Evolutionary conservation across 257 asterid genomes (phyloP), one percentile per base, ranked within the genome.

Genomic region (Solanum rostratum): DNA sequence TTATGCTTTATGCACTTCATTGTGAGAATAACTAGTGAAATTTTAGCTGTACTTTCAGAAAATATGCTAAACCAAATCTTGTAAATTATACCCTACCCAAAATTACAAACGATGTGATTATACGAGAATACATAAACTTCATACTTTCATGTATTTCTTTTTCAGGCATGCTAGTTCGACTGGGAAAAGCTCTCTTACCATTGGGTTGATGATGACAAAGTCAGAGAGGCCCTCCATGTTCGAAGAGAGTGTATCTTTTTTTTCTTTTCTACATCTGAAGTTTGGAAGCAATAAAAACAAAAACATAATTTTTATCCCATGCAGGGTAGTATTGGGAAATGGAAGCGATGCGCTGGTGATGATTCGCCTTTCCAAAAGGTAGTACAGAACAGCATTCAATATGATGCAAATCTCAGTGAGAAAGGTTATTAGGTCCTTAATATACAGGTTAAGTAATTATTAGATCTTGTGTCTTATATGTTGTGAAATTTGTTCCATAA

Each of bases 351-450:
- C 13, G 19, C 69, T 60, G 69, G 37, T 11, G 37, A 60, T 60
- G 69, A 33, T 22, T 60, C 22, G 69, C 37, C 37, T 60, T 80
- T 24, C 22, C 49, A 15, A 52, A 27, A 22, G 39, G 14, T 18
- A n/a, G 41, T 54, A 3, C 1, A 7, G 5, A 63, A 54, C 50
- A 54, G 10, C 43, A 15, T 80, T 2, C 68, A 46, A 3, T 54
- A 80, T 41, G 70, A 80, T 49, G 33, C 20, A 80, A 80, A 80
- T 22, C 69, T 80, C 39, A 79, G 89, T 65, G 73, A 2, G 13
- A 84, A 78, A 79, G 88, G 90, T 16, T 86, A 84, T n/a, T 57
- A 59, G 88, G 57, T 88, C 89, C 80, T 88, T 88, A 6, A 57
- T 88, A 84, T 86, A 86, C 88, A 88, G 89, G 90, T 88, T 46